Conservation (phyloP, 352 stramenopile genomes). For the Blastocystis sp. region DNA sequence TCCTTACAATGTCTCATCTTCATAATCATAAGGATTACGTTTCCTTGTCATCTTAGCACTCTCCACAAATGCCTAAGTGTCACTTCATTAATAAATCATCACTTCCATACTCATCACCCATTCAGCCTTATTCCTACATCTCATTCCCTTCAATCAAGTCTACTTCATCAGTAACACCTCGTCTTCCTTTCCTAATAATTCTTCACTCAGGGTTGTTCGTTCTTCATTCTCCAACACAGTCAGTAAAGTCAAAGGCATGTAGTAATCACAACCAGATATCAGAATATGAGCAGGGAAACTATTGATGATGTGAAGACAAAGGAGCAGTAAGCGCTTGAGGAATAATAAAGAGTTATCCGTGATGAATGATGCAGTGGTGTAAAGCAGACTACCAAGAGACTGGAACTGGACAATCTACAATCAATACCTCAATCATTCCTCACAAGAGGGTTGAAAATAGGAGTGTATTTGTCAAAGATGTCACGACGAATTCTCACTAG, state of each 20-base stretch:
- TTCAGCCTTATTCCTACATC: not conserved
- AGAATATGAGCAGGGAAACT: slow-evolving; percentile 62
- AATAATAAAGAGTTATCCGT: not conserved
- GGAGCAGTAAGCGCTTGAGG: not conserved
- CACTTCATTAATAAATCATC: not conserved
- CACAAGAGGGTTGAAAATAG: slow-evolving; percentile 36
- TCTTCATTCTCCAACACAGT: slow-evolving; percentile 37
- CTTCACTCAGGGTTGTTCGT: slow-evolving; percentile 8
- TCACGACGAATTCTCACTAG: slow-evolving; percentile 19
- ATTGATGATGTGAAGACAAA: slow-evolving; percentile 48
- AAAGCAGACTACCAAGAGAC: slow-evolving; percentile 8
- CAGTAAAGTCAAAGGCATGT: slow-evolving; percentile 19
- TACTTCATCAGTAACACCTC: slow-evolving; percentile 39
- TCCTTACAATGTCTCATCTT: slow-evolving; percentile 56
- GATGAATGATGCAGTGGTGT: not conserved
- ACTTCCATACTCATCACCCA: slow-evolving; percentile 14
- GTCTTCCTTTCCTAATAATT: slow-evolving; percentile 24
- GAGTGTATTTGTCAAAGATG: slow-evolving; percentile 62
- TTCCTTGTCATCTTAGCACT: not conserved
- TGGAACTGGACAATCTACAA: slow-evolving; percentile 53
- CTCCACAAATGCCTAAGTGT: not conserved
- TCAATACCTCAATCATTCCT: no score
- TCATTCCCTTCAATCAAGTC: not conserved
- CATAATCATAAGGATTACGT: slow-evolving; percentile 62
- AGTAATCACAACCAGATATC: slow-evolving; percentile 32